Conservation (phyloP, 2,329 filamentous ascomycete genomes). For the Alternaria sp. region DNA sequence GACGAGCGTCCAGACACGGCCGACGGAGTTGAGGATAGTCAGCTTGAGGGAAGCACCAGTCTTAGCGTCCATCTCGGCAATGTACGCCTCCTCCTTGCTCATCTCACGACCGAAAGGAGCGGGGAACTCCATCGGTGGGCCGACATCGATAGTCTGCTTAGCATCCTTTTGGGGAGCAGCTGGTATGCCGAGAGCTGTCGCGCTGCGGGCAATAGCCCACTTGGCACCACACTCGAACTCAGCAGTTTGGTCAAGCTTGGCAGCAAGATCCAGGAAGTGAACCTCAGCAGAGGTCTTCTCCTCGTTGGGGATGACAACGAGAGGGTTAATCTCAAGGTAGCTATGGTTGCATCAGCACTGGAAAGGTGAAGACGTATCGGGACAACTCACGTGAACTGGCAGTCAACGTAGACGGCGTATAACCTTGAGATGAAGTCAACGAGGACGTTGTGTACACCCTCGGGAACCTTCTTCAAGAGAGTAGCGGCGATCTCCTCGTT, state of each 20-base stretch:
- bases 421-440: conserved; percentile 99
- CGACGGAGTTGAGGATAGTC: conserved; percentile 89
- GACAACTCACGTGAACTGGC: conserved; percentile 81
- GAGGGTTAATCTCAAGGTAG: conserved; percentile 99
- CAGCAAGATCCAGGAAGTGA: conserved; percentile 97
- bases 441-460: conserved; percentile 96
- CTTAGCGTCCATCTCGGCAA: conserved; percentile 98
- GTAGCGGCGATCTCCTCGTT: conserved; percentile 89
- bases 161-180: conserved; percentile 65
- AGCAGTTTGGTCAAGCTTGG: conserved; percentile 98
- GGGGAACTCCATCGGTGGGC: conserved; percentile 98
- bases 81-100: conserved; percentile 99
- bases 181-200: conserved; percentile 85
- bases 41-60: conserved; percentile 99
- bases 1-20: conserved; percentile 97
- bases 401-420: conserved; percentile 99
- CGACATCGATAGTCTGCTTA: conserved; percentile 93
- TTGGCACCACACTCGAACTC: conserved; percentile 99
- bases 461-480: conserved; percentile 90
- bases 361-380: not conserved
- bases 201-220: conserved; percentile 95
- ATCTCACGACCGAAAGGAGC: conserved; percentile 98
- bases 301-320: conserved; percentile 96
- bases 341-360: conserved; percentile 35
- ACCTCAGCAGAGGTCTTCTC: conserved; percentile 92